A percentile compares a stretch with the other conserved stretches of the same genome.
Conservation (phyloP, 2,329 filamentous ascomycete genomes). For the Pestalotiopsis sp. region DNA sequence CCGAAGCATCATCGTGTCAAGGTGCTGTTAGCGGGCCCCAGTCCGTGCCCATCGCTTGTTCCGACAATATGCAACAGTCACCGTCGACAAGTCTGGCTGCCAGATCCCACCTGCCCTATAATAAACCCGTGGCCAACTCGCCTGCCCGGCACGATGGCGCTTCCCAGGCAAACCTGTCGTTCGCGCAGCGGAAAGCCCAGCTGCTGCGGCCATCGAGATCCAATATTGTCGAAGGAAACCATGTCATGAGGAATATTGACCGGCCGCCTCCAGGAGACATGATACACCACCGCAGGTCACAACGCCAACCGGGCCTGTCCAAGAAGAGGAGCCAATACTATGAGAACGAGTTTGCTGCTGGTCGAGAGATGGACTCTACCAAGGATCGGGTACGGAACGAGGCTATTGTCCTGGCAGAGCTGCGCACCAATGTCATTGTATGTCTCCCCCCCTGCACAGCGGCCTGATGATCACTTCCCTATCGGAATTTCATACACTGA, state of each 20-base stretch:
- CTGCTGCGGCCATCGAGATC: slow-evolving; percentile 23
- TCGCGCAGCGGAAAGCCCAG: slow-evolving; percentile 35
- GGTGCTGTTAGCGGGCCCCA: background rate
- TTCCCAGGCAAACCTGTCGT: slow-evolving; percentile 21
- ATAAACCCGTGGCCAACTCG: slow-evolving; percentile 20
- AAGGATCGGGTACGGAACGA: slow-evolving; percentile 54
- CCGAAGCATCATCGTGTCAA: background rate
- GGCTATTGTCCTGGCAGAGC: slow-evolving; percentile 63
- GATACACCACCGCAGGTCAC: slow-evolving; percentile 31
- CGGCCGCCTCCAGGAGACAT: slow-evolving; percentile 42
- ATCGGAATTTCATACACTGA: background rate
- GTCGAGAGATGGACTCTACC: slow-evolving; percentile 33
- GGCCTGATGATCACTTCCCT: background rate
- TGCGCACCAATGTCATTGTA: slow-evolving; percentile 68
- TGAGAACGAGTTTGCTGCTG: slow-evolving; percentile 44
- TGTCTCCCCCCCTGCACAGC: slow-evolving; percentile 25
- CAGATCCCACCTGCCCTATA: slow-evolving; percentile 12
- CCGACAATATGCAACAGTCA: slow-evolving; percentile 5
- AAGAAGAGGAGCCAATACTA: slow-evolving; percentile 47
- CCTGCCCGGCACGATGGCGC: slow-evolving; percentile 19
- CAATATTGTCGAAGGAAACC: slow-evolving; percentile 38
- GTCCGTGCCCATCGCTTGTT: slow-evolving; percentile 10
- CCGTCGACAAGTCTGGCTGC: background rate
- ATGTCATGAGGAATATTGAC: slow-evolving; percentile 41
- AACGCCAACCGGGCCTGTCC: slow-evolving; percentile 33